Evolutionary conservation across 441 rosid species (phyloP), one percentile per base, ranked within the genome.

Genomic region (Bocquillonia castaneifolia): DNA sequence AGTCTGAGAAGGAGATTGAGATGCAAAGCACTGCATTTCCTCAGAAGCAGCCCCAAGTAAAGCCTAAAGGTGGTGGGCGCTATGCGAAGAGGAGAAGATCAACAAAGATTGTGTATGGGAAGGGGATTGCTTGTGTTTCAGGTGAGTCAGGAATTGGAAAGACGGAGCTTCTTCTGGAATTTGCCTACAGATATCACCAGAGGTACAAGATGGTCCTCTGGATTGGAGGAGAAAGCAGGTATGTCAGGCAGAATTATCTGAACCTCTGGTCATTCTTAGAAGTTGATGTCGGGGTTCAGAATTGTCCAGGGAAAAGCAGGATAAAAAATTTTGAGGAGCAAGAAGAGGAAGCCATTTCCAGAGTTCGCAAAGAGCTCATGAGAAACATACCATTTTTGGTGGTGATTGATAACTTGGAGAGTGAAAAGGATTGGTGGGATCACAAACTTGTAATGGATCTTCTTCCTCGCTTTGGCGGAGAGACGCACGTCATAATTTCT

Each of bases 391-490:
- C 99, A 0, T 91, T 79, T 85, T 71, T 93, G 81, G 81, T 89
- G 42, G 82, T 93, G 64, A 86, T 93, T 17, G 97, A 93, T 76
- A 88, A 89, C 82, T 77, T 93, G 74, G 99, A 93, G 75, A 89
- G 86, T 12, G 97, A 93, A 62, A 93, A 89, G 59, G 99, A 93
- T 71, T 91, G 99, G 99, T 93, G 99, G 97, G 99, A 93, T 68
- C 79, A 74, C 29, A 88, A 87, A 77, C 90, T 85, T 5, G 81
- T 91, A 63, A 91, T 91, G 96, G 99, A 93, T 78, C 97, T 93
- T 69, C 92, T 93, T 77, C 97, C 99, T 60, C 84, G 96, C 67
- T 91, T 91, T 66, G 96, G 97, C 5, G 93, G 97, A 37, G 96
- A 85, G 73, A 91, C 97, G 39, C 97, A 93, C 76, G 81, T 93